Base-by-base conservation (phyloP, 2,329 filamentous ascomycete species). In the Clarireedia homoeocarpa region DNA sequence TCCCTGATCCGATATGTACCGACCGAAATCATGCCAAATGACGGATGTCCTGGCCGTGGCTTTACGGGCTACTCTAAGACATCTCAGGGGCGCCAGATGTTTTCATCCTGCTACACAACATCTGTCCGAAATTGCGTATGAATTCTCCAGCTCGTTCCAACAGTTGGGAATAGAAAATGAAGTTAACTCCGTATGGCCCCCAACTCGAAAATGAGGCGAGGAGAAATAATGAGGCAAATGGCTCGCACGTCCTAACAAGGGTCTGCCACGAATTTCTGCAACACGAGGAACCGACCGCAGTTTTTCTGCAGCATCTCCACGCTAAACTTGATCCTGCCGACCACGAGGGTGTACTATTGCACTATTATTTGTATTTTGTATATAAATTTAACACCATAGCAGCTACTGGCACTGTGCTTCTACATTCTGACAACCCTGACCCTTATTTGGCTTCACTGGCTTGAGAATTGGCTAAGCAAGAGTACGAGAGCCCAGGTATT, bases 191-290 rank as follows among this genome's bases (percentile, higher is more conserved):
- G 38, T 12, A 7, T 39, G 10, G 46, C 20, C 53, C 46, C 26
- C 47, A 47, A 50, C 40, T 30, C n/a, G 15, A 44, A 51, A 36
- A 44, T 44, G 53, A 44, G 53, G 53, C 46, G 53, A 51, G 24
- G 20, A 10, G 47, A 30, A 24, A 55, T 15, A 14, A 55, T 36
- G 38, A 55, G 39, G 38, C 27, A 44, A 38, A 51, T 36, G 26
- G 36, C 30, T 44, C 40, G 53, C 24, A 39, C 10, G 30, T 34
- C 30, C 10, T 34, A 34, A 34, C 30, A 12, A 34, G 51, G 45
- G 51, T 27, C 42, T 17, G 26, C 20, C 20, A 20, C 17, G 48
- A 42, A 14, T 34, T 34, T 42, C 39, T 42, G 39, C 39, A 42
- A 42, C 39, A 15, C 39, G 39, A 42, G 20, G 20, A 34, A 34